These are phyloP conservation scores for Acacia melanoxylon DNA, from an alignment of 306 rosid species.

Conservation along the genomic window DNA sequence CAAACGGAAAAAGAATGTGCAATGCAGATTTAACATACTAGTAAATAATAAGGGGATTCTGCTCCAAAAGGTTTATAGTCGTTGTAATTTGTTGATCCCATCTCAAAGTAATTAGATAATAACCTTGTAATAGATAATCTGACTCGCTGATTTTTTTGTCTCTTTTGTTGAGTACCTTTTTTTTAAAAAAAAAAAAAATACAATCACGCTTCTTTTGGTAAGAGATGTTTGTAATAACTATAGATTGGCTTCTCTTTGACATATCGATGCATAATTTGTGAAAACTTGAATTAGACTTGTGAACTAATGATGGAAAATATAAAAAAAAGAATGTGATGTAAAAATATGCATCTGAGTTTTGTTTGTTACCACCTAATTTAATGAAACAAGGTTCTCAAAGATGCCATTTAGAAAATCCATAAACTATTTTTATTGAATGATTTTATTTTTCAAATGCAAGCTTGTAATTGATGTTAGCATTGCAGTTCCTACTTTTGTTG, in stretches of 20 bases:
- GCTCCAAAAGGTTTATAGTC: background rate
- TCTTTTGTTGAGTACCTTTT: background rate
- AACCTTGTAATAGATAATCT: background rate
- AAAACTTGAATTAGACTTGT: background rate
- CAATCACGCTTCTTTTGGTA: background rate
- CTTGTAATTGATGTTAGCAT: slow-evolving; percentile 9
- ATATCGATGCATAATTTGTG: background rate
- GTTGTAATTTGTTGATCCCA: background rate
- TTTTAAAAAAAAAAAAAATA: background rate
- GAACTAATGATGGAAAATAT: background rate
- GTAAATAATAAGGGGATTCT: background rate
- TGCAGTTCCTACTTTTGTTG: background rate
- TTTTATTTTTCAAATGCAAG: slow-evolving; percentile 8
- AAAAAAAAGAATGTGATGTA: background rate
- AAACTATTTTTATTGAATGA: background rate
- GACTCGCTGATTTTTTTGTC: background rate
- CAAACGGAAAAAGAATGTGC: background rate
- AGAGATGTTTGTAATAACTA: slow-evolving; percentile 5
- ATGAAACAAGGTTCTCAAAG: background rate
- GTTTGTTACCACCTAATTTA: background rate
- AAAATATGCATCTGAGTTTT: background rate
- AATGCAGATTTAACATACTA: background rate
- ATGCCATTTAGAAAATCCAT: background rate
- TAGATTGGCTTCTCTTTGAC: background rate
- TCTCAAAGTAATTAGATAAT: background rate